phyloP scores from a whole-genome alignment of 1,139 yeast genomes.

The Hansenula anomala region DNA sequence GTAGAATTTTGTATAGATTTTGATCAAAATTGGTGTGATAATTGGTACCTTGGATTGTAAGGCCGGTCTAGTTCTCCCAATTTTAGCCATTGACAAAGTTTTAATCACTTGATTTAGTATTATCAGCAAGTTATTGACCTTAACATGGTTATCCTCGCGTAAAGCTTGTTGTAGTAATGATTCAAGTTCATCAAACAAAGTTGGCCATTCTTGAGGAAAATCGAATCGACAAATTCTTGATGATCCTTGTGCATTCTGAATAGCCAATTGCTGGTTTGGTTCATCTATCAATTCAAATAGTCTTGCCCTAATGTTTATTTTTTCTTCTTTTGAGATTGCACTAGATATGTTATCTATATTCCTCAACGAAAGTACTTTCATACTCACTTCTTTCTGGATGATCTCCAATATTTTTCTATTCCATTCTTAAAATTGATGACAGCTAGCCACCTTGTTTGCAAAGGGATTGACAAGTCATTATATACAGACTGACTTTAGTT shows the following conservation, averaged over 20 bases:
- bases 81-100: slow-evolving; percentile 64
- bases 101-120: slow-evolving; percentile 77
- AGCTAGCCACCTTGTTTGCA: slow-evolving; percentile 80
- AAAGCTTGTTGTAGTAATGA: slow-evolving; percentile 39
- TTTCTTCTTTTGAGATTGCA: slow-evolving; percentile 66
- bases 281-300: slow-evolving; percentile 61
- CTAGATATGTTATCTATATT: slow-evolving; percentile 17
- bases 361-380: background rate
- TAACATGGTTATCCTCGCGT: slow-evolving; percentile 39
- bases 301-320: slow-evolving; percentile 51
- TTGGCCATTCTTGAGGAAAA: slow-evolving; percentile 86
- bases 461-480: slow-evolving; percentile 48
- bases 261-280: slow-evolving; percentile 64
- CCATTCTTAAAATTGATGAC: slow-evolving; percentile 87
- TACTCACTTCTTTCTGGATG: slow-evolving; percentile 39
- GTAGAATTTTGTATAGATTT: slow-evolving; percentile 55
- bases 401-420: slow-evolving; percentile 77
- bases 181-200: slow-evolving; percentile 61
- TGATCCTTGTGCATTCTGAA: slow-evolving; percentile 81
- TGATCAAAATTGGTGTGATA: slow-evolving; percentile 53
- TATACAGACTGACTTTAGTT: slow-evolving; percentile 42
- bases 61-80: slow-evolving; percentile 78
- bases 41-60: slow-evolving; percentile 69
- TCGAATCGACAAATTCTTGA: slow-evolving; percentile 78
- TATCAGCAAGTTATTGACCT: slow-evolving; percentile 56